phyloP scores from a whole-genome alignment of 805 yeast genomes.

The Suhomyces sp. region DNA sequence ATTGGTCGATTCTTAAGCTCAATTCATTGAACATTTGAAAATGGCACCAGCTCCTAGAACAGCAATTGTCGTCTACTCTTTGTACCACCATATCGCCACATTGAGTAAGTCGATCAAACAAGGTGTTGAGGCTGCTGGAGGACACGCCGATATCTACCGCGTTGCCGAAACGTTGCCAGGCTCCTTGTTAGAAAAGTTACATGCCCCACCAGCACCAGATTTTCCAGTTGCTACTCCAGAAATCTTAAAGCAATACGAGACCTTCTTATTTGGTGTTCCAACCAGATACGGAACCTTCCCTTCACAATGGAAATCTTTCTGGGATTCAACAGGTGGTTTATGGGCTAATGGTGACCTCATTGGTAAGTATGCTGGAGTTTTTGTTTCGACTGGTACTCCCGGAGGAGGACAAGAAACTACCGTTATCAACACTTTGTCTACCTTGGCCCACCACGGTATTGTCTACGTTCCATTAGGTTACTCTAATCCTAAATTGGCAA shows the following conservation, averaged over 20 bases:
- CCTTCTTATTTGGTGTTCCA: slow-evolving; percentile 26
- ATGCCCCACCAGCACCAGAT: slow-evolving; percentile 51
- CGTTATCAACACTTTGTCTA: slow-evolving; percentile 20
- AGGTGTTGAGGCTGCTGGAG: slow-evolving; percentile 70
- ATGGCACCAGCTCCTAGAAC: slow-evolving; percentile 16
- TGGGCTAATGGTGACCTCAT: slow-evolving; percentile 22
- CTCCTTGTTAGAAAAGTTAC: slow-evolving; percentile 51
- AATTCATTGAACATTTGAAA: neutral
- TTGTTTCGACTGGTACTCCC: slow-evolving; percentile 22
- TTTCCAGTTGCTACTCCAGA: slow-evolving; percentile 19
- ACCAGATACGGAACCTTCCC: slow-evolving; percentile 26
- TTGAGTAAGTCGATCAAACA: slow-evolving; percentile 63
- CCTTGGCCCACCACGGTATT: slow-evolving; percentile 24
- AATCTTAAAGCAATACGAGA: slow-evolving; percentile 21
- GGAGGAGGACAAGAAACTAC: slow-evolving; percentile 28
- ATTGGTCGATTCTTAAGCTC: neutral
- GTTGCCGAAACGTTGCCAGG: slow-evolving; percentile 69
- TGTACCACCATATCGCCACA: slow-evolving; percentile 69
- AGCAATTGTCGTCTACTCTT: slow-evolving; percentile 57
- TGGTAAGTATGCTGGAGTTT: slow-evolving; percentile 24
- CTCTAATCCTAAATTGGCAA: slow-evolving; percentile 13
- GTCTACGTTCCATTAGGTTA: slow-evolving; percentile 26
- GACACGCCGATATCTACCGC: slow-evolving; percentile 63
- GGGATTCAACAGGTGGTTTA: slow-evolving; percentile 23
- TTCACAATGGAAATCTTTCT: slow-evolving; percentile 21